Base-by-base conservation (phyloP, 139 green algal species). In the Auxenochlorella pyrenoidosa region DNA sequence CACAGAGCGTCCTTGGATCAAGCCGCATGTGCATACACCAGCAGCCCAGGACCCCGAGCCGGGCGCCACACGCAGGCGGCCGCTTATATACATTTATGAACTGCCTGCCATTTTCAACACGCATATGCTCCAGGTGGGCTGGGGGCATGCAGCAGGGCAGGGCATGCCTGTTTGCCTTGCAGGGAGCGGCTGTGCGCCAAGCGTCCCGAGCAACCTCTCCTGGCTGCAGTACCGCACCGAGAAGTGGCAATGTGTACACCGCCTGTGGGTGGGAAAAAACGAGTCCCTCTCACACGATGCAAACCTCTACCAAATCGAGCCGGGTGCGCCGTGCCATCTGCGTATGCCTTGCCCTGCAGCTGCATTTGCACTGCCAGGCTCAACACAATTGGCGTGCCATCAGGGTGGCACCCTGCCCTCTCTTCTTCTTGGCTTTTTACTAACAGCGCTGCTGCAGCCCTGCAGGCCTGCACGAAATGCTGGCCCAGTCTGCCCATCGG, bases 41-140 rank as follows among this genome's bases (percentile, higher is more conserved):
- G 84, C 85, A 30, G 80, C 87, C 0, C 10, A 13, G 34, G 80
- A 86, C 19, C 43, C 81, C 16, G 28, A 28, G 75, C 58, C 93
- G 89, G 82, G 88, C 92, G 32, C 83, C 88, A 80, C 79, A 5
- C 66, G 83, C 44, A 68, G 51, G 54, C 86, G 86, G 10, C 90
- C 88, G 8, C 70, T 89, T 24, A 88, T 94, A 22, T 94, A 91
- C 58, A 76, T 94, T 65, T 93, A 94, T 72, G 91, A 94, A 79
- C 79, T 91, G 59, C 86, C 92, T 54, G 63, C 86, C 6, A 40
- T 89, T 38, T 94, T 84, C 85, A 87, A 90, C 36, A 51, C 65
- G 12, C 85, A 90, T 38, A 90, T 96, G 91, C 82, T 95, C 0
- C 22, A 34, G 34, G 71, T 87, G n/a, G 85, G 94, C 78, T 54